These are phyloP conservation scores for Moesziomyces antarcticus DNA, from an alignment of 1,284 basidiomycete genomes.

Conservation along the genomic window DNA sequence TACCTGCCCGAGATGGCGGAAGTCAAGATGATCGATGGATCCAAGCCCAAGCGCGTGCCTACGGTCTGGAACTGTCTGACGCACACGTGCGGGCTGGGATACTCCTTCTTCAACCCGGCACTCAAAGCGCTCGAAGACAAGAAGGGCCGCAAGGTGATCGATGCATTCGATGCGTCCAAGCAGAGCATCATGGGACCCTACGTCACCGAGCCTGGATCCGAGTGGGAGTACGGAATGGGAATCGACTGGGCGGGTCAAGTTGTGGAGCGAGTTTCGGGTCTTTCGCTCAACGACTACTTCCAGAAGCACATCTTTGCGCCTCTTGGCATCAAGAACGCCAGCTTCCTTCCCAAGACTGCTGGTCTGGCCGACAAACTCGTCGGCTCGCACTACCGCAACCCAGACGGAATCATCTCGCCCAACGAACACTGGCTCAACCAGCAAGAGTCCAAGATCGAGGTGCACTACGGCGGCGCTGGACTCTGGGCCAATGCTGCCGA, in stretches of 20 bases:
- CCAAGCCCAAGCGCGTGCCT: conserved; percentile 43
- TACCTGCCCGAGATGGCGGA: conserved; percentile 58
- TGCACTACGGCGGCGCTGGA: conserved; percentile 50
- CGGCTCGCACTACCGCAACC: conserved; percentile 31
- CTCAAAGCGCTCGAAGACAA: conserved; percentile 26
- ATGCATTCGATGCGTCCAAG: conserved; percentile 25
- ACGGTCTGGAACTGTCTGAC: conserved; percentile 50
- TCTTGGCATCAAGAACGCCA: conserved; percentile 49
- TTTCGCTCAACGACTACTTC: conserved; percentile 51
- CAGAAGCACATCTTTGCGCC: conserved; percentile 58
- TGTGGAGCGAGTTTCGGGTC: conserved; percentile 47
- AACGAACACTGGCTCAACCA: conserved; percentile 33
- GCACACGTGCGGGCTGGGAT: conserved; percentile 43
- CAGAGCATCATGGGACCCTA: conserved; percentile 32
- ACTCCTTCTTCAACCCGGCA: conserved; percentile 49
- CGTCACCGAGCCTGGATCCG: conserved; percentile 47
- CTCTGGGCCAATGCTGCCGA: conserved; percentile 46
- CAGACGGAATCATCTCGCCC: conserved; percentile 29
- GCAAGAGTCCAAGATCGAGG: conserved; percentile 47
- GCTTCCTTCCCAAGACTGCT: conserved; percentile 32
- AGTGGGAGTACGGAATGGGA: conserved; percentile 50
- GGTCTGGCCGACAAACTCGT: conserved; percentile 35
- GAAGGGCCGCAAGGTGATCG: conserved; percentile 31
- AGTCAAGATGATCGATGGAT: conserved; percentile 43
- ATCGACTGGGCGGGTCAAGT: conserved; percentile 58